Conservation (phyloP, 129 eudicot species). For the Heracleum sosnowskyi region DNA sequence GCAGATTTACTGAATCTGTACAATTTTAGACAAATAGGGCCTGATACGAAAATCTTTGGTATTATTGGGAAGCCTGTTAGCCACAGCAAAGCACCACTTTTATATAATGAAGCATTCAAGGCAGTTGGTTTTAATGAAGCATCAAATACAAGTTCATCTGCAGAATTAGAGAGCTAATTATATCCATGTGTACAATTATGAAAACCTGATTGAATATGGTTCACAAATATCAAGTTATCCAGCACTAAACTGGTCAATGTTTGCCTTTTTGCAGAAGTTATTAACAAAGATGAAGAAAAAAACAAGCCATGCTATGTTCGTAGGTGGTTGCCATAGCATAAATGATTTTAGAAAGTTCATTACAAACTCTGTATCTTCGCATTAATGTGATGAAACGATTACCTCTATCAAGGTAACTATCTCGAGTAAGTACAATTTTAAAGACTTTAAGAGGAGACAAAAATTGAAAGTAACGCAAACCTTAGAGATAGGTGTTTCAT, state of each 20-base stretch:
- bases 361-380: background rate
- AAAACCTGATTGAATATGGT: no score
- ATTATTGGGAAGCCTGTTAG: constrained; percentile 91
- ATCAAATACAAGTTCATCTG: constrained; percentile 87
- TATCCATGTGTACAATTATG: background rate
- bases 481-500: no score
- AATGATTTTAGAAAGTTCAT: background rate
- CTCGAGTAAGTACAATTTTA: background rate
- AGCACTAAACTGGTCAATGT: background rate
- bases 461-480: constrained; percentile 31
- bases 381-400: constrained; percentile 10
- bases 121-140: constrained; percentile 75
- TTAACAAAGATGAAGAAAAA: background rate
- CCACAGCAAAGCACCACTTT: constrained; percentile 80
- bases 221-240: background rate
- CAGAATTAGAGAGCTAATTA: constrained; percentile 2
- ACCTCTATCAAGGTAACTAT: constrained; percentile 1
- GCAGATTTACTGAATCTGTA: constrained; percentile 60
- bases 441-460: constrained; percentile 6
- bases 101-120: constrained; percentile 73
- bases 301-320: background rate
- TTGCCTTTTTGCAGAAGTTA: background rate
- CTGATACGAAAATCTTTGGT: constrained; percentile 79
- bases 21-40: constrained; percentile 73
- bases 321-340: background rate